Conservation (phyloP, 2,329 filamentous ascomycete genomes). For the Epichloe coenophiala region DNA sequence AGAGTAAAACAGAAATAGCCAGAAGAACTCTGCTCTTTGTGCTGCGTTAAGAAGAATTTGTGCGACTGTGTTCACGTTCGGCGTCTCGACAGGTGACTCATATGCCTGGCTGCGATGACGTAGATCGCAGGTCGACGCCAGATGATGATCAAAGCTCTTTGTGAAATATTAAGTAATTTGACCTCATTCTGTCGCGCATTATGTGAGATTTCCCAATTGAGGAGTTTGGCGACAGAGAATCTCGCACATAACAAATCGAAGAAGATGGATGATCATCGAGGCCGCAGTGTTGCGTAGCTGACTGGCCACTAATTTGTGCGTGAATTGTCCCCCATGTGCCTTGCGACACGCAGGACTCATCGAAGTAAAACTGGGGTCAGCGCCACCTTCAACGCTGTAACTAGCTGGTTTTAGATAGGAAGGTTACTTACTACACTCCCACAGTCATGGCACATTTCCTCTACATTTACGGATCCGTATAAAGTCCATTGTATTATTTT, state of each 20-base stretch:
- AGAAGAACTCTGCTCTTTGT: neutral
- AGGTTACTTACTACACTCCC: too few species aligned
- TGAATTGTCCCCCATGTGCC: too few species aligned
- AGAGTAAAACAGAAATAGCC: neutral
- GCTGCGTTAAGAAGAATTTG: neutral
- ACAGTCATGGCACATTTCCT: too few species aligned
- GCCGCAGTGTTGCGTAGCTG: neutral
- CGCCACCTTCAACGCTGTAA: neutral
- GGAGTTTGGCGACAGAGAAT: neutral
- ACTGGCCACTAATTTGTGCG: too few species aligned
- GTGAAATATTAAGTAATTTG: neutral
- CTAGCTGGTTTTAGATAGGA: too few species aligned
- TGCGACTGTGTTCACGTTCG: neutral
- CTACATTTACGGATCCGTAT: too few species aligned
- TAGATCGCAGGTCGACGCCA: neutral
- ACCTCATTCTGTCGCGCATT: neutral
- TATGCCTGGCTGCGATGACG: neutral
- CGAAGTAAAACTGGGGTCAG: neutral
- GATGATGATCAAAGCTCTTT: neutral
- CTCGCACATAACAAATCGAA: neutral
- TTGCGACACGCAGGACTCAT: neutral
- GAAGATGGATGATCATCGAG: neutral
- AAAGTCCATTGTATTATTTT: too few species aligned
- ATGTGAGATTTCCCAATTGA: neutral
- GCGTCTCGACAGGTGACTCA: neutral